Percentiles rank a stretch among this genome's conserved stretches.
Conservation (phyloP, 2,329 filamentous ascomycete species). For the Exophiala calicioides region DNA sequence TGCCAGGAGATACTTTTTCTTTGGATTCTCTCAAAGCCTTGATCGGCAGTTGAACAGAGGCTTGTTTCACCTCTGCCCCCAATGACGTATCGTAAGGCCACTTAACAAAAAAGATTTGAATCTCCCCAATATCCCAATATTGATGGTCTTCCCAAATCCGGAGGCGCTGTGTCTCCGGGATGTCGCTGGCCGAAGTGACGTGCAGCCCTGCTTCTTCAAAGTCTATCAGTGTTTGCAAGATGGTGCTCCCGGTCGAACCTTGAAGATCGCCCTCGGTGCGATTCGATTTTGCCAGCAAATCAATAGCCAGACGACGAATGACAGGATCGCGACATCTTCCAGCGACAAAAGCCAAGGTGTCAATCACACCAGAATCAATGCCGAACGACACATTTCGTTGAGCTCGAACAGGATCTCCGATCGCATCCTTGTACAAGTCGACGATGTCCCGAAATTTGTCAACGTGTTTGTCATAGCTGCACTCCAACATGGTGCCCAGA, state of each 20-base stretch:
- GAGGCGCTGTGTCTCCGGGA: slow-evolving; percentile 24
- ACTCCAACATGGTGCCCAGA: slow-evolving; percentile 21
- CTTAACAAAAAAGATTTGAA: slow-evolving; percentile 28
- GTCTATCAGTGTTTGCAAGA: slow-evolving; percentile 23
- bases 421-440: slow-evolving; percentile 30
- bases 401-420: slow-evolving; percentile 24
- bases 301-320: slow-evolving; percentile 34
- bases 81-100: slow-evolving; percentile 27
- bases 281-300: slow-evolving; percentile 29
- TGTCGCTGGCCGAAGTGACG: slow-evolving; percentile 19
- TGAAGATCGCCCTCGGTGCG: slow-evolving; percentile 29
- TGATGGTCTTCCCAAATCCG: slow-evolving; percentile 31
- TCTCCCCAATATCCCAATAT: slow-evolving; percentile 28
- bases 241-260: slow-evolving; percentile 24
- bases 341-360: slow-evolving; percentile 33
- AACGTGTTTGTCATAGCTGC: slow-evolving; percentile 32
- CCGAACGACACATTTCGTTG: slow-evolving; percentile 31
- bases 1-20: slow-evolving; percentile 15
- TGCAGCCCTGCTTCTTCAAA: slow-evolving; percentile 25
- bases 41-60: slow-evolving; percentile 17
- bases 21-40: slow-evolving; percentile 17
- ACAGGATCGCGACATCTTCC: slow-evolving; percentile 36
- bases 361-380: slow-evolving; percentile 36
- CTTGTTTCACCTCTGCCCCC: slow-evolving; percentile 23
- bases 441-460: slow-evolving; percentile 33